Percentiles rank a stretch among this genome's conserved stretches.
Evolutionary conservation across 2,329 filamentous ascomycete species (phyloP).

Genomic region (Scortechinia acanthostroma): DNA sequence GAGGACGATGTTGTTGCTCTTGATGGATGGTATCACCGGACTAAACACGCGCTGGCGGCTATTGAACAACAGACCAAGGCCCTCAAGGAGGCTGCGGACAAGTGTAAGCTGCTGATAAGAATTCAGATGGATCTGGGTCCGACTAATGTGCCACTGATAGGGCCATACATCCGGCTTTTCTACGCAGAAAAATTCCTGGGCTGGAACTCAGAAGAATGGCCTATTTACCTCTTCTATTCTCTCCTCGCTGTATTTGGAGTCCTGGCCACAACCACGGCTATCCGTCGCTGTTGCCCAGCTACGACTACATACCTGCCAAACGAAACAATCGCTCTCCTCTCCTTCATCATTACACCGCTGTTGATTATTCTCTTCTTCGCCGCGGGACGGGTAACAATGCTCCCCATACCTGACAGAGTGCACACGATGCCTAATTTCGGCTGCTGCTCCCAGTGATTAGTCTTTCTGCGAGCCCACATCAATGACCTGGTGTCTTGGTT

Average conservation of each 20-base stretch:
- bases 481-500: slow-evolving; percentile 15
- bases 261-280: slow-evolving; percentile 8
- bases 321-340: slow-evolving; percentile 13
- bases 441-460: slow-evolving; percentile 32
- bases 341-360: slow-evolving; percentile 15
- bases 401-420: slow-evolving; percentile 22
- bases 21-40: slow-evolving; percentile 35
- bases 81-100: too few relatives aligned
- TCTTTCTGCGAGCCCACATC: slow-evolving; percentile 24
- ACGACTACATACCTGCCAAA: background rate
- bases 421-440: slow-evolving; percentile 28
- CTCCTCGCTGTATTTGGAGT: slow-evolving; percentile 8
- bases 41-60: slow-evolving; percentile 20
- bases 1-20: slow-evolving; percentile 36
- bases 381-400: slow-evolving; percentile 25
- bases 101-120: too few relatives aligned
- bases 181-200: slow-evolving; percentile 33
- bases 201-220: slow-evolving; percentile 33
- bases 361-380: slow-evolving; percentile 26
- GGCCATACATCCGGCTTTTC: slow-evolving; percentile 34
- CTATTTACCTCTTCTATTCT: slow-evolving; percentile 22
- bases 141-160: too few relatives aligned
- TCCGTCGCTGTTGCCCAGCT: background rate
- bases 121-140: too few relatives aligned
- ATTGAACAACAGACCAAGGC: slow-evolving; percentile 18